Conservation (phyloP, 768 basidiomycete genomes). For the Rhizopogon vesiculosus region DNA sequence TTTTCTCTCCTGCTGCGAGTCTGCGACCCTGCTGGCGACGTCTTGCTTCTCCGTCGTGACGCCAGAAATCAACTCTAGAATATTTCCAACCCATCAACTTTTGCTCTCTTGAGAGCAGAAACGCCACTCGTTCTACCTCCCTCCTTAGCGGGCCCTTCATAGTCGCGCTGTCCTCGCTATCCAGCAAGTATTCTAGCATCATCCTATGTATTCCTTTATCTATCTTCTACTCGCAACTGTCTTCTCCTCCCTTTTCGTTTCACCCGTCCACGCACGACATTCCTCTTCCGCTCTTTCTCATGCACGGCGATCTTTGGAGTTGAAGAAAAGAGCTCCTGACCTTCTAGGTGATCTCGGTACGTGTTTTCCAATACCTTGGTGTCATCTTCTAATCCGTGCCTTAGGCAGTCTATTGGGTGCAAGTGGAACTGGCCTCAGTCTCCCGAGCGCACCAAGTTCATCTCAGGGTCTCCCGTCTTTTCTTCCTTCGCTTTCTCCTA, state of each 20-base stretch:
- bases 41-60: conserved; percentile 11
- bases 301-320: conserved; percentile 26
- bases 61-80: conserved; percentile 2
- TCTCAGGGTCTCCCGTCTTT: conserved; percentile 10
- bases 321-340: conserved; percentile 17
- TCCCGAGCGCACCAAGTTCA: conserved; percentile 4
- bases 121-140: conserved; percentile 35
- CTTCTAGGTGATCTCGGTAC: conserved; percentile 6
- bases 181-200: conserved; percentile 26
- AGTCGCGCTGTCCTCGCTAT: conserved; percentile 28
- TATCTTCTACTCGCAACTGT: conserved; percentile 24
- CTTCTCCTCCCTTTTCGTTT: conserved; percentile 16
- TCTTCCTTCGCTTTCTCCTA: conserved; percentile 8
- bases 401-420: not conserved
- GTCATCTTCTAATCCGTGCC: not conserved
- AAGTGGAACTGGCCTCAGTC: not conserved
- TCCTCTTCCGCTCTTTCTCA: conserved; percentile 33
- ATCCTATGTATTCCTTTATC: conserved; percentile 18
- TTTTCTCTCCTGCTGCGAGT: conserved; percentile 12
- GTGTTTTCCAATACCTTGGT: conserved; percentile 6
- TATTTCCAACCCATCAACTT: conserved; percentile 1
- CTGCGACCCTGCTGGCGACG: conserved; percentile 15
- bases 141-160: conserved; percentile 17
- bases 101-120: conserved; percentile 9
- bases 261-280: conserved; percentile 31